Evolutionary conservation across 2,329 filamentous ascomycete genomes (phyloP), one percentile per base, ranked within the genome.

Genomic region (Hymenoscyphus fraxineus): DNA sequence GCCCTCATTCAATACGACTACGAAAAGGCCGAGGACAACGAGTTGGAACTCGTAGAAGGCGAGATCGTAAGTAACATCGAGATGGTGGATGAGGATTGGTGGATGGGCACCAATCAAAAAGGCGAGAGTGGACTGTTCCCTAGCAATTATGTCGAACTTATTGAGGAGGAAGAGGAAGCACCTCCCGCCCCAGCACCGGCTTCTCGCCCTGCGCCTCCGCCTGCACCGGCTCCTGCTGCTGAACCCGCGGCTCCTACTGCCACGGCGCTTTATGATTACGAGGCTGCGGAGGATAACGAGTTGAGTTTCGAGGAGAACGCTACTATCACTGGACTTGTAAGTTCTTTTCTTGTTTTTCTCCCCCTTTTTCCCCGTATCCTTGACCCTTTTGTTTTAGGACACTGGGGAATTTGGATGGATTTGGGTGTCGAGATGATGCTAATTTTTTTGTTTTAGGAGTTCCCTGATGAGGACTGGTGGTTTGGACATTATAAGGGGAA

Each of bases 391-490:
- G 39, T 27, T 6, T 19, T n/a, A 16, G 7, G n/a, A n/a, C 15
- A 35, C 7, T 35, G n/a, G 1, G 6, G n/a, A 10, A 19, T 19
- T 19, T 32, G 51, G 13, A 27, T 27, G 27, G 27, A 27, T 27
- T 27, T 27, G 27, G 27, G 27, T 27, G 1, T 27, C 2, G 2
- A 27, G 27, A 27, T 3, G 27, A 27, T 57, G 27, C 59, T 67
- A 61, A 62, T 44, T n/a, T 47, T n/a, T 47, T 13, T n/a, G 35
- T 54, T 47, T 22, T 71, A 90, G 88, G 92, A 97, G 80, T 98
- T 98, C 78, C 95, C 95, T 1, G 95, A 98, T 73, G 94, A 98
- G 70, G 95, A 99, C 76, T 99, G 95, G 95, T 99, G 95, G 95
- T 90, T 94, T 72, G 95, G 95, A 65, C 87, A 91, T 73, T 96